These are phyloP conservation scores for Gomphus sp. DNA, from an alignment of 1,284 basidiomycete genomes.

Conservation along the genomic window DNA sequence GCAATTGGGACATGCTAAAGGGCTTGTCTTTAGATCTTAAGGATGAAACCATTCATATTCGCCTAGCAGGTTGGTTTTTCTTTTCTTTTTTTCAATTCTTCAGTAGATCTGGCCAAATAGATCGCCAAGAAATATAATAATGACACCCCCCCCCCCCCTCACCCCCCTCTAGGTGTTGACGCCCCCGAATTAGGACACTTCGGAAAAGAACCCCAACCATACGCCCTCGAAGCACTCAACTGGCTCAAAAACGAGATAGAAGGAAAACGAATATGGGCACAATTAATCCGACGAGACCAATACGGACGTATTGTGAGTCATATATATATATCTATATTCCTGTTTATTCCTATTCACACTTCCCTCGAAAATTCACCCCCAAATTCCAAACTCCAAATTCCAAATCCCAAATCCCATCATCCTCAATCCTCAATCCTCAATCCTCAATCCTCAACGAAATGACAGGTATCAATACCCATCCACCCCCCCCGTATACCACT, in stretches of 20 bases:
- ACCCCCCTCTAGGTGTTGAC: constrained; percentile 45
- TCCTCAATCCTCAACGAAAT: neutral
- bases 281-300: constrained; percentile 70
- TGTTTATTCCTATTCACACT: neutral
- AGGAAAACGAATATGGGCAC: constrained; percentile 56
- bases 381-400: neutral
- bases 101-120: neutral
- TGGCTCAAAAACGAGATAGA: constrained; percentile 58
- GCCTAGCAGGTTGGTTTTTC: constrained; percentile 56
- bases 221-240: constrained; percentile 56
- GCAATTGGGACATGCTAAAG: neutral
- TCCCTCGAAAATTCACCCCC: neutral
- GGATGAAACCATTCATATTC: constrained; percentile 72
- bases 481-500: constrained; percentile 37
- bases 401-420: too few relatives aligned
- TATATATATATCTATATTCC: too few relatives aligned
- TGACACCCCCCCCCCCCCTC: neutral
- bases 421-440: too few relatives aligned
- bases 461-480: constrained; percentile 60
- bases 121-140: neutral
- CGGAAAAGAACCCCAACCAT: constrained; percentile 67
- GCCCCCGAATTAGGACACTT: constrained; percentile 85
- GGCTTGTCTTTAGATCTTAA: constrained; percentile 43
- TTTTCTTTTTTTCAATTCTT: too few relatives aligned
- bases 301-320: constrained; percentile 66